These are phyloP conservation scores for Fusarium floridanum DNA, from an alignment of 2,329 filamentous ascomycete species.

Conservation along the genomic window DNA sequence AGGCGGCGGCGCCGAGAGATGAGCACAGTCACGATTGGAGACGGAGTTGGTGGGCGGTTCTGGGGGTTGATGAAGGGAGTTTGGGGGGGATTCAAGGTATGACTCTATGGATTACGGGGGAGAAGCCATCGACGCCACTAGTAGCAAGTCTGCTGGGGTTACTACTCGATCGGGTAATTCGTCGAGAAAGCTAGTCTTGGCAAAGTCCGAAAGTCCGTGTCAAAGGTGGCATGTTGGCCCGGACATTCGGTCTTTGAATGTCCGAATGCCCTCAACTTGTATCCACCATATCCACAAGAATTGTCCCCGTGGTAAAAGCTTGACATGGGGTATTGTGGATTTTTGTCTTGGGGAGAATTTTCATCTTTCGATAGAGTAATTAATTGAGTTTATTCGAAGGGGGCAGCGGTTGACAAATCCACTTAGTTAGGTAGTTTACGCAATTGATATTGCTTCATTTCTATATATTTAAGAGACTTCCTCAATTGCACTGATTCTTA, in stretches of 20 bases:
- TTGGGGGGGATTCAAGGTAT: constrained; percentile 7
- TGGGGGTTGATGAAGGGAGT: constrained; percentile 14
- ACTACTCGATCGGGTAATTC: constrained; percentile 13
- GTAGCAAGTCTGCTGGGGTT: background rate
- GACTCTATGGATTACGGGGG: constrained; percentile 4
- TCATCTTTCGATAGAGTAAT: background rate
- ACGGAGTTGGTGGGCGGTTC: background rate
- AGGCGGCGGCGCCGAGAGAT: constrained; percentile 9
- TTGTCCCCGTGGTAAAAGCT: background rate
- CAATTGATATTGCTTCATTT: background rate
- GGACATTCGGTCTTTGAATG: constrained; percentile 33
- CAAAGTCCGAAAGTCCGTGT: constrained; percentile 16
- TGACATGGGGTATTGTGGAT: constrained; percentile 15
- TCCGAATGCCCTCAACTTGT: constrained; percentile 40
- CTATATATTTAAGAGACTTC: background rate
- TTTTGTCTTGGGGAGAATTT: constrained; percentile 3
- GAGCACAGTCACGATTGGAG: constrained; percentile 7
- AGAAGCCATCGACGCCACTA: background rate
- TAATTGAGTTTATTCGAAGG: background rate
- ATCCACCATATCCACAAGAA: constrained; percentile 33
- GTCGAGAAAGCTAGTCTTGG: constrained; percentile 18
- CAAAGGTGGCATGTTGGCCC: background rate
- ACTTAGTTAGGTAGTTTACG: background rate
- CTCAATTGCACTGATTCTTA: background rate
- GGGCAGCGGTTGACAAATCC: background rate